A percentile compares a stretch with the other conserved stretches of the same genome.
Evolutionary conservation across 2,329 filamentous ascomycete genomes (phyloP).

Genomic region (Aspergillus sp.): DNA sequence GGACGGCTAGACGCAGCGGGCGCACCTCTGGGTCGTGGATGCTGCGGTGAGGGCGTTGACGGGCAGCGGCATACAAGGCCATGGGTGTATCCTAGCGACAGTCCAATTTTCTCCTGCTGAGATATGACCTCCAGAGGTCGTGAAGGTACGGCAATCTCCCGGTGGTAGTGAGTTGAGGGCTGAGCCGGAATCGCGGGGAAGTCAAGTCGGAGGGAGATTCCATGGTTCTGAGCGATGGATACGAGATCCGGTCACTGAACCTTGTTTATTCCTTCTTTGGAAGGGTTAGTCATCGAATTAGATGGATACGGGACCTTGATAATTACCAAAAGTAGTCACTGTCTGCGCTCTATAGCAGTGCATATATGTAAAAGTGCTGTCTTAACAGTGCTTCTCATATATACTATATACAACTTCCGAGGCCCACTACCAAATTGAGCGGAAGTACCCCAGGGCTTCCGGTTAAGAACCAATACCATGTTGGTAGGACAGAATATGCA

Average conservation of each 20-base stretch:
- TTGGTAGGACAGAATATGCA: no score
- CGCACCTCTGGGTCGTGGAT: constrained; percentile 12
- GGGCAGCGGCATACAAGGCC: constrained; percentile 8
- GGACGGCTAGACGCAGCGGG: constrained; percentile 6
- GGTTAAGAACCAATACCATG: no score
- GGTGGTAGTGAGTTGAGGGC: neutral
- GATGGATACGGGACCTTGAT: no score
- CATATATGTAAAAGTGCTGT: no score
- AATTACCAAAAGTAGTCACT: no score
- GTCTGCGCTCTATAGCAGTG: no score
- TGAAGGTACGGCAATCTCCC: neutral
- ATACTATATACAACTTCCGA: no score
- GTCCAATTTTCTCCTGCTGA: neutral
- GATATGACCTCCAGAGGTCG: neutral
- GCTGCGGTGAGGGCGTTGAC: constrained; percentile 1
- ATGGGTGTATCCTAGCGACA: neutral
- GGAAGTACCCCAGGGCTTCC: no score
- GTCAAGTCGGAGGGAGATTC: neutral
- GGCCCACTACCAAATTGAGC: no score
- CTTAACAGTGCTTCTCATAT: no score
- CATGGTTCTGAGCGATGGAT: neutral
- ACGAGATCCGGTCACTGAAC: neutral
- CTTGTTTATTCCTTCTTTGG: constrained; percentile 5
- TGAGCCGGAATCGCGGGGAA: no score
- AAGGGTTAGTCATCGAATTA: neutral